phyloP scores from a whole-genome alignment of 2,329 filamentous ascomycete genomes.

The Thelonectria discophora region DNA sequence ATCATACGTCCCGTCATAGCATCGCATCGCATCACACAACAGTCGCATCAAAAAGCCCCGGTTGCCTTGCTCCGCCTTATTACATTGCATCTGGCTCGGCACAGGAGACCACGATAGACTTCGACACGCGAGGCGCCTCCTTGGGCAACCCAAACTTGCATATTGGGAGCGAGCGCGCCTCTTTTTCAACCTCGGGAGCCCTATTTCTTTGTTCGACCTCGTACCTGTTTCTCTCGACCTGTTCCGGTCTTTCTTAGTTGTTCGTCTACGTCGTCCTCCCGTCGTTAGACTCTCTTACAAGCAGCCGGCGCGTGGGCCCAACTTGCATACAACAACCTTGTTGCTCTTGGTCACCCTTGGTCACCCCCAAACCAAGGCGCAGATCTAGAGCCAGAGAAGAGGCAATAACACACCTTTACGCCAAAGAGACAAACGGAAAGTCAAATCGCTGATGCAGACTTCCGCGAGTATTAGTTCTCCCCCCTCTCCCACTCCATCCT shows the following conservation, averaged over 20 bases:
- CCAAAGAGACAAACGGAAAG: slow-evolving; percentile 25
- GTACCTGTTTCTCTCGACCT: slow-evolving; percentile 1
- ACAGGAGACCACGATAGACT: slow-evolving; percentile 33
- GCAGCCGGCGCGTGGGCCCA: slow-evolving; percentile 9
- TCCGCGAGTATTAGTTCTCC: slow-evolving; percentile 27
- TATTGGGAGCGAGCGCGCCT: slow-evolving; percentile 23
- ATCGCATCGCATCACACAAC: slow-evolving; percentile 33
- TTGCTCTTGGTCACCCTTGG: not conserved
- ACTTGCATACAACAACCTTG: slow-evolving; percentile 9
- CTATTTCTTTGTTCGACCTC: slow-evolving; percentile 1
- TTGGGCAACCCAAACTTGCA: not conserved
- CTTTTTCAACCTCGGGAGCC: slow-evolving; percentile 11
- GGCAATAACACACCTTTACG: slow-evolving; percentile 24
- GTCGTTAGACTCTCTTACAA: not conserved
- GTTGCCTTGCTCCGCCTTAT: slow-evolving; percentile 25
- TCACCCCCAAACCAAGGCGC: slow-evolving; percentile 27
- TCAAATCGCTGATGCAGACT: slow-evolving; percentile 31
- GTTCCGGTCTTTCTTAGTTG: not conserved
- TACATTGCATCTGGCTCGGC: slow-evolving; percentile 22
- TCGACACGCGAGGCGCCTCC: slow-evolving; percentile 21
- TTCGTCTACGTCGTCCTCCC: not conserved
- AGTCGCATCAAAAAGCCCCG: slow-evolving; percentile 9
- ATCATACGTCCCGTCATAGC: slow-evolving; percentile 25
- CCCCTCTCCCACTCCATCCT: slow-evolving; percentile 21
- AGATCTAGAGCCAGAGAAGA: slow-evolving; percentile 24